phyloP scores from a whole-genome alignment of 176 grass and related monocot species.

The Rhynchospora tenuis region DNA sequence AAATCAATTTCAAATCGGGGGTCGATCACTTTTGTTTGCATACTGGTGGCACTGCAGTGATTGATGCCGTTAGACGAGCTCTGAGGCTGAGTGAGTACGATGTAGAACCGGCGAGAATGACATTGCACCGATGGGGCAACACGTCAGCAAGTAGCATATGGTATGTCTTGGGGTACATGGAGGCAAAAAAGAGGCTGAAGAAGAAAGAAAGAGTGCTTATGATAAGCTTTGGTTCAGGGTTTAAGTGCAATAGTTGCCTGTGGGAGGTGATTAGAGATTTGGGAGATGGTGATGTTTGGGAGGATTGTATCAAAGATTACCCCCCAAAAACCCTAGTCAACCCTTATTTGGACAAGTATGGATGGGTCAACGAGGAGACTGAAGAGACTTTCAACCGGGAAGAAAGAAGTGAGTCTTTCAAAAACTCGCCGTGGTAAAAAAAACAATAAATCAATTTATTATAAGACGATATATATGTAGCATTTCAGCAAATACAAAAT shows the following conservation, averaged over 20 bases:
- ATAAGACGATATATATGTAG: neutral
- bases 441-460: neutral
- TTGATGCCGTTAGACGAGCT: constrained; percentile 54
- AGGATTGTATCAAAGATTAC: constrained; percentile 59
- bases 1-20: constrained; percentile 71
- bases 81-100: constrained; percentile 44
- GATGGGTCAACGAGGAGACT: constrained; percentile 62
- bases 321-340: constrained; percentile 58
- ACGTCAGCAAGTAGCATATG: constrained; percentile 88
- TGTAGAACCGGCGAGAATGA: constrained; percentile 77
- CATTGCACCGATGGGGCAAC: constrained; percentile 93
- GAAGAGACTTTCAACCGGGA: constrained; percentile 27
- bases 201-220: constrained; percentile 61
- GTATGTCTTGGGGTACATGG: constrained; percentile 93
- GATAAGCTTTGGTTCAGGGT: constrained; percentile 76
- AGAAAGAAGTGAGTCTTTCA: neutral
- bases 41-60: constrained; percentile 77
- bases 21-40: constrained; percentile 94
- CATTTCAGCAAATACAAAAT: neutral
- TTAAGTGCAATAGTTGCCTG: constrained; percentile 90
- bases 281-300: constrained; percentile 51
- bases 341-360: constrained; percentile 73
- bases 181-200: constrained; percentile 58
- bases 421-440: neutral
- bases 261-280: constrained; percentile 71